These are phyloP conservation scores for Camelina laxa DNA, from an alignment of 345 rosid species.

Conservation along the genomic window DNA sequence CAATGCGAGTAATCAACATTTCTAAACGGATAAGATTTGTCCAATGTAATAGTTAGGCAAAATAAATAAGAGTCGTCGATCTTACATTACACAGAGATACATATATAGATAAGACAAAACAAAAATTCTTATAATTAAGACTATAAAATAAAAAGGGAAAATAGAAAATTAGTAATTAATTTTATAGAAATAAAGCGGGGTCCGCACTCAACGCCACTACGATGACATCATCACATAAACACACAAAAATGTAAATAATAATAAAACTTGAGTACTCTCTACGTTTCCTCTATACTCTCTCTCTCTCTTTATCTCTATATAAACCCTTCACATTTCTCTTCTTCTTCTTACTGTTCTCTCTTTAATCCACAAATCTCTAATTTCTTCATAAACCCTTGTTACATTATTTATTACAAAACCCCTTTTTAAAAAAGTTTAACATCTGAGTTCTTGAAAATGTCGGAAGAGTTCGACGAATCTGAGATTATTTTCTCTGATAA, in stretches of 20 bases:
- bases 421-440: background rate
- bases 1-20: slow-evolving; percentile 18
- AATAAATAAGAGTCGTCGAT: background rate
- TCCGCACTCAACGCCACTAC: slow-evolving; percentile 41
- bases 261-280: slow-evolving; percentile 40
- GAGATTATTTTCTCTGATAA: slow-evolving; percentile 52
- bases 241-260: slow-evolving; percentile 2
- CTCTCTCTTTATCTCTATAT: slow-evolving; percentile 16
- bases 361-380: background rate
- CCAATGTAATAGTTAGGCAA: background rate
- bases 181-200: slow-evolving; percentile 11
- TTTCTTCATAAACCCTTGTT: slow-evolving; percentile 3
- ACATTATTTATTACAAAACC: background rate
- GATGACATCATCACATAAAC: slow-evolving; percentile 49
- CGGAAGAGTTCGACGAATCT: slow-evolving; percentile 60
- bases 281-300: slow-evolving; percentile 34
- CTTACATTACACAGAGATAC: background rate
- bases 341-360: slow-evolving; percentile 29
- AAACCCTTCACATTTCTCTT: slow-evolving; percentile 35
- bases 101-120: slow-evolving; percentile 17
- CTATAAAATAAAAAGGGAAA: background rate
- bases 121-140: background rate
- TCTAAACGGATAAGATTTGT: slow-evolving; percentile 23
- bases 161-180: background rate
- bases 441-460: slow-evolving; percentile 34